These are phyloP conservation scores for Microascus cirrosus DNA, from an alignment of 2,329 filamentous ascomycete species.

Conservation along the genomic window DNA sequence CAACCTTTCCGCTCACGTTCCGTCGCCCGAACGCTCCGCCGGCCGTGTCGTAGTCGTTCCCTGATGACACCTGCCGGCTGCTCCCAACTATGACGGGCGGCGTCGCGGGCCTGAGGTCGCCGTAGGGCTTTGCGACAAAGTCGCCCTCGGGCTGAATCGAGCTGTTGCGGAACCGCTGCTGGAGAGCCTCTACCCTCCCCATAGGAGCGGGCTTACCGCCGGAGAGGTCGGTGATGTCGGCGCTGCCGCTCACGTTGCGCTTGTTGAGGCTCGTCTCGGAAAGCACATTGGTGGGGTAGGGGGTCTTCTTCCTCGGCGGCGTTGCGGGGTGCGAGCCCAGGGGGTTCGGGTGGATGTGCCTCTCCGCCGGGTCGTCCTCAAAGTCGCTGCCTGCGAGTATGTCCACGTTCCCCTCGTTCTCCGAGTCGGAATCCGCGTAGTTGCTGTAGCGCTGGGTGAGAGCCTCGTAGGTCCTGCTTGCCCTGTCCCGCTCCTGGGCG, in stretches of 20 bases:
- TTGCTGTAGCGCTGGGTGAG: constrained; percentile 31
- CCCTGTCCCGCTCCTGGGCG: constrained; percentile 18
- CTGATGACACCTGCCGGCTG: constrained; percentile 44
- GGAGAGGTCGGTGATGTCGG: constrained; percentile 37
- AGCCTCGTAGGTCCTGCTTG: constrained; percentile 29
- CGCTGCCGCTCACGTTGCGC: constrained; percentile 27
- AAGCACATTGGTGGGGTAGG: constrained; percentile 21
- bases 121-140: constrained; percentile 48
- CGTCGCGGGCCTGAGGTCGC: constrained; percentile 40
- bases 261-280: constrained; percentile 34
- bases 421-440: constrained; percentile 27
- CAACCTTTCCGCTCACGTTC: constrained; percentile 63
- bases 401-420: constrained; percentile 20
- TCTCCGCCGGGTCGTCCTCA: constrained; percentile 8
- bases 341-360: constrained; percentile 33
- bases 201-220: constrained; percentile 19
- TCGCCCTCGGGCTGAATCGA: constrained; percentile 36
- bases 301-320: constrained; percentile 15
- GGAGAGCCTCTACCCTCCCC: constrained; percentile 4
- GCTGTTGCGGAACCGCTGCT: constrained; percentile 20
- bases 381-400: constrained; percentile 11
- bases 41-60: constrained; percentile 39
- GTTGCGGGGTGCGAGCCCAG: constrained; percentile 36
- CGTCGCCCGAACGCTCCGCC: constrained; percentile 29
- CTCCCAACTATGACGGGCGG: constrained; percentile 41